Evolutionary conservation across 2,329 filamentous ascomycete genomes (phyloP).

Genomic region (Xylariaceae sp.): DNA sequence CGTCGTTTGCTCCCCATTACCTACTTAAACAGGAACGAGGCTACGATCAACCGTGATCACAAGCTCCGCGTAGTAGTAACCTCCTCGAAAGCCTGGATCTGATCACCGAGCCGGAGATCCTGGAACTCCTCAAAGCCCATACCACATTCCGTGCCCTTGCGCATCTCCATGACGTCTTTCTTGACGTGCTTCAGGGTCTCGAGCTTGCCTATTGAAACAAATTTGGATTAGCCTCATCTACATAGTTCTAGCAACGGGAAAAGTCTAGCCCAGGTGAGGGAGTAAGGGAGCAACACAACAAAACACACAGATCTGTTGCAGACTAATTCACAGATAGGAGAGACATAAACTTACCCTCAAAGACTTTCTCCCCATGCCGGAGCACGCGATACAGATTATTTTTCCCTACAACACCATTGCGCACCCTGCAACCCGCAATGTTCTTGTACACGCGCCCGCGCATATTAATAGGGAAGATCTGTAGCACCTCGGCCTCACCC

Average conservation of each 20-base stretch:
- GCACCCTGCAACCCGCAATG: conserved; percentile 86
- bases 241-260: not conserved
- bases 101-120: conserved; percentile 80
- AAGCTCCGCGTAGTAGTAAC: conserved; percentile 71
- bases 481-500: conserved; percentile 86
- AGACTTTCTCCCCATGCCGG: conserved; percentile 73
- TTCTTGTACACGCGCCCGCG: conserved; percentile 73
- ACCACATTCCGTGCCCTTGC: conserved; percentile 92
- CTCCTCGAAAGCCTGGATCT: conserved; percentile 87
- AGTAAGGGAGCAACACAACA: no score
- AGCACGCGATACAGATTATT: conserved; percentile 73
- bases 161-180: conserved; percentile 88
- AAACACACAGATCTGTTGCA: no score
- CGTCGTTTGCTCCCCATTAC: no score
- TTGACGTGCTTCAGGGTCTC: conserved; percentile 88
- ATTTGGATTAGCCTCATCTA: not conserved
- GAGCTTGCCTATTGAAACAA: conserved; percentile 68
- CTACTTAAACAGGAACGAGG: no score
- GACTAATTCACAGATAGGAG: conserved; percentile 1
- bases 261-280: not conserved
- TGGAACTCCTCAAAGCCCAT: conserved; percentile 83
- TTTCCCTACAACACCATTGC: conserved; percentile 76
- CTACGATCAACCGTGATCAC: conserved; percentile 46
- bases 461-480: conserved; percentile 84
- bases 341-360: conserved; percentile 72